A percentile compares a stretch with the other conserved stretches of the same genome.
Evolutionary conservation across 768 basidiomycete genomes (phyloP).

Genomic region (Russula lepida): DNA sequence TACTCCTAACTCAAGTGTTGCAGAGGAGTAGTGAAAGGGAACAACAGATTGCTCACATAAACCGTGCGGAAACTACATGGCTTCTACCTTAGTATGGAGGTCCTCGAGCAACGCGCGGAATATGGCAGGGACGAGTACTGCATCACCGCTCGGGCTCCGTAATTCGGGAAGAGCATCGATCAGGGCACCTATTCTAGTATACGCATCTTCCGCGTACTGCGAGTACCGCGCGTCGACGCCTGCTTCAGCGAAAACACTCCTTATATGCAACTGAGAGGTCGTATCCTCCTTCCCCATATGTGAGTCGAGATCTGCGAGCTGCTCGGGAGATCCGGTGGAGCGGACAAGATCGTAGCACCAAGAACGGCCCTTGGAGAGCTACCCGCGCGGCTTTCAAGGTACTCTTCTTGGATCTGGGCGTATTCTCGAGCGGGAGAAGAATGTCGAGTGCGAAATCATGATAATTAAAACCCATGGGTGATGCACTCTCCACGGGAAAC

Average conservation of each 20-base stretch:
- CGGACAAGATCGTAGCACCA: conserved; percentile 92
- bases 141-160: conserved; percentile 26
- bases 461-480: conserved; percentile 39
- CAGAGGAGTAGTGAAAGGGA: no score
- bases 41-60: no score
- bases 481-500: conserved; percentile 42
- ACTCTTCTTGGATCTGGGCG: conserved; percentile 98
- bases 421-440: conserved; percentile 88
- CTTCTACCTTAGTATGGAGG: no score
- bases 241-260: conserved; percentile 63
- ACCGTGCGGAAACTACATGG: no score
- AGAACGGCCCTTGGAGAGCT: conserved; percentile 94
- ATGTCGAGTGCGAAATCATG: conserved; percentile 73
- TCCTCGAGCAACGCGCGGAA: conserved; percentile 83
- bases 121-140: conserved; percentile 50
- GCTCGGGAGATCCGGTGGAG: conserved; percentile 41
- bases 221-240: conserved; percentile 61
- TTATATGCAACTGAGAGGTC: conserved; percentile 49
- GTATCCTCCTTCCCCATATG: conserved; percentile 57
- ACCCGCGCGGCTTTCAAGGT: conserved; percentile 75
- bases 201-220: conserved; percentile 70
- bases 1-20: no score
- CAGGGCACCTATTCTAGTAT: conserved; percentile 52
- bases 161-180: conserved; percentile 70
- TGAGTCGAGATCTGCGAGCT: conserved; percentile 48